Base-by-base conservation (phyloP, 208 protist species). In the Phytomonas francai region DNA sequence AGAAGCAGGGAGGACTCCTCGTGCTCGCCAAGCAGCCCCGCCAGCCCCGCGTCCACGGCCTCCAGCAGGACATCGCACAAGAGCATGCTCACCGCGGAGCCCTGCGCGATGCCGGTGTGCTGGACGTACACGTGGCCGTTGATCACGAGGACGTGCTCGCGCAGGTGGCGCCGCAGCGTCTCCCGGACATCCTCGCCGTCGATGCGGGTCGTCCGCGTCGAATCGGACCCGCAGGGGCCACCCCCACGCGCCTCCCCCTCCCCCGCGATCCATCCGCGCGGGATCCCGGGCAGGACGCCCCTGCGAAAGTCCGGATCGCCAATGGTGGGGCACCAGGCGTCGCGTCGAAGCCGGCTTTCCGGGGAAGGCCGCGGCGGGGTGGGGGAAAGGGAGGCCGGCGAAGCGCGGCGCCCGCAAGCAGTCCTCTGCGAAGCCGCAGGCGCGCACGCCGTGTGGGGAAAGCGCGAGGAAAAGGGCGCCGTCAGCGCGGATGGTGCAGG, bases 81-180 rank as follows among this genome's bases (percentile, higher is more conserved):
- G 49, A 94, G 77, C 82, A 87, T 89, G 27, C 84, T 78, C 30
- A 94, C 85, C 0, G 88, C 73, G 32, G 85, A 90, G 63, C 88
- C 88, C 70, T 94, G 88, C 32, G 72, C 51, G 36, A 94, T 86
- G 29, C 88, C 88, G 3, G 71, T 9, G 45, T 49, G 42, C 61
- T 94, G 88, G 45, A 62, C 63, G 56, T 79, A 89, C 22, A 87
- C 16, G 3, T 63, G 76, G 49, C 73, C 69, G 56, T 72, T 39
- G 3, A 87, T n/a, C 14, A 74, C 62, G 5, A 89, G 68, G 33
- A 88, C 69, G 42, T 93, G 83, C 39, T 51, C 42, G 27, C 76
- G 74, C 0, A 88, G 42, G 60, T 90, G 84, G 11, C 84, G 72
- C 27, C 62, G 33, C 3, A 90, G 74, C 8, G 81, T 36, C 0